phyloP scores from a whole-genome alignment of 345 rosid genomes.

The Dovyalis caffra region DNA sequence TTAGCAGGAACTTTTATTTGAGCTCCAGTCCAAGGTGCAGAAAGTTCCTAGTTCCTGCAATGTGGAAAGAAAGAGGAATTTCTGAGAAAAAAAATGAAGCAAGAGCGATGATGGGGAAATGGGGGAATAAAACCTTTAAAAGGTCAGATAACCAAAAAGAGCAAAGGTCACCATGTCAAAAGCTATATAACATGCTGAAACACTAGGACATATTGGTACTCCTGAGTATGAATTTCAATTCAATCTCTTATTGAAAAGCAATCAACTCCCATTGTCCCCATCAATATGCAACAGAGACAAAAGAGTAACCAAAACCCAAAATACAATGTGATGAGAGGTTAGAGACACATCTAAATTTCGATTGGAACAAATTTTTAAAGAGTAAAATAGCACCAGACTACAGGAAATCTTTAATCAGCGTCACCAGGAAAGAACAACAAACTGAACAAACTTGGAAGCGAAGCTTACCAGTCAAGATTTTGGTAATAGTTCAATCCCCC shows the following conservation, averaged over 20 bases:
- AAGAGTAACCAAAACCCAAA: too few species aligned
- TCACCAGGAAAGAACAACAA: background rate
- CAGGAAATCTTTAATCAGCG: background rate
- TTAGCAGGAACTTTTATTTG: constrained; percentile 22
- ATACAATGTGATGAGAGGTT: too few species aligned
- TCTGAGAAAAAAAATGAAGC: background rate
- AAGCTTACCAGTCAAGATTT: constrained; percentile 14
- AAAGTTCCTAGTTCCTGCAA: constrained; percentile 33
- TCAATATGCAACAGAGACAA: too few species aligned
- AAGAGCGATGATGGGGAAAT: too few species aligned
- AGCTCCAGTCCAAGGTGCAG: constrained; percentile 28
- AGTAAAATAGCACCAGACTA: background rate
- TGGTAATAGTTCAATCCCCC: constrained; percentile 33
- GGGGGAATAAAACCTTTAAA: too few species aligned
- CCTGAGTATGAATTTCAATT: too few species aligned
- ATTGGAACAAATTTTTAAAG: background rate
- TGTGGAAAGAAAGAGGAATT: background rate
- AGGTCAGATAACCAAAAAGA: background rate
- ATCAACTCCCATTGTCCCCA: too few species aligned
- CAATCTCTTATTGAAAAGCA: too few species aligned
- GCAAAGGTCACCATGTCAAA: background rate
- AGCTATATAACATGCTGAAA: background rate
- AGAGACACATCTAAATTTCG: too few species aligned
- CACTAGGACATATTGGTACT: too few species aligned
- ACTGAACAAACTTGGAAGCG: background rate